Base-by-base conservation (phyloP, 768 basidiomycete species). In the Mycena latifolia region DNA sequence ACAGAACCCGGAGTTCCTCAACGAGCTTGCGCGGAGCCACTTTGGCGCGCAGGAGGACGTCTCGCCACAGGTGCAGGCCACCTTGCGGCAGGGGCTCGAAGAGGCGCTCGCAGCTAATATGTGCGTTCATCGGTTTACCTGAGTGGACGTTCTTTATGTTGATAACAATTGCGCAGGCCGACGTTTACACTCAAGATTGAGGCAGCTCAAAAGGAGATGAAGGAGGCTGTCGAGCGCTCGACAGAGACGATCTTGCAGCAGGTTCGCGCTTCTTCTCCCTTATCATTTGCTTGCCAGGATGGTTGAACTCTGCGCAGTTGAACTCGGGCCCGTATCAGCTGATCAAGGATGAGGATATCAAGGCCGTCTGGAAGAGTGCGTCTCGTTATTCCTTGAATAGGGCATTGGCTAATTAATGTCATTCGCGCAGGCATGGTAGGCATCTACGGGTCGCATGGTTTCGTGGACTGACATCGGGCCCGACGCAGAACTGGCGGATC, bases 301-400 rank as follows among this genome's bases (percentile, higher is more conserved):
- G 17, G 43, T 9, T 20, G 37, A 27, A 1, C 9, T 18, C 12
- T 50, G 4, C 27, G 31, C 31, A 70, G 64, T 41, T 71, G 47
- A 68, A 71, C 35, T 65, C 70, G 1, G 70, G 70, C 1, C 67
- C 70, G 5, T 60, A 71, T 28, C 53, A 71, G 27, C 51, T 71
- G 10, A 71, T 71, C 53, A 66, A 71, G 43, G 70, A 71, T 50
- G 70, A 71, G 28, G 70, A 71, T 51, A 69, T 71, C n/a, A 65
- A 55, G 29, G 41, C 52, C 1, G 70, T 71, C 4, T 71, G 70
- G 70, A 48, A 71, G 31, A 57, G 62, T 66, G 35, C 14, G 65
- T 52, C 7, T 29, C 0, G n/a, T 37, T 24, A 17, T n/a, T 31
- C 8, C 10, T 18, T 51, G n/a, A 3, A 1, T 48, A 18, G 11